These are phyloP conservation scores for Ulota crispa DNA, from an alignment of 225 moss, liverwort and hornwort species.

Conservation along the genomic window DNA sequence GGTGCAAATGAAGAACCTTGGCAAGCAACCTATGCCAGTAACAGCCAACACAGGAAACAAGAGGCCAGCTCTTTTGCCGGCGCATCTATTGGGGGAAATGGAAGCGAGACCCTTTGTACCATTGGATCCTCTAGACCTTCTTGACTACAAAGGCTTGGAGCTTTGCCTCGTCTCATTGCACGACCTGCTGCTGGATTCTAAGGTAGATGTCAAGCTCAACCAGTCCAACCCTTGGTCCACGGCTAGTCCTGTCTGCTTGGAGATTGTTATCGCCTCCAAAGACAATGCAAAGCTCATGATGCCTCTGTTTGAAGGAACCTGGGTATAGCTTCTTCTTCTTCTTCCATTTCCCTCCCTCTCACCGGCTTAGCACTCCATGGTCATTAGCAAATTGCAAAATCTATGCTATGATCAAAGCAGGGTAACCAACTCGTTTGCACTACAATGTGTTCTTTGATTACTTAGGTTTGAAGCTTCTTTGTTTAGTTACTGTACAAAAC, in stretches of 20 bases:
- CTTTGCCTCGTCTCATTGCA: conserved; percentile 57
- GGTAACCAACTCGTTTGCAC: background rate
- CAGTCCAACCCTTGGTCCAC: conserved; percentile 34
- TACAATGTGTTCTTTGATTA: background rate
- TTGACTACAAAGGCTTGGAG: conserved; percentile 71
- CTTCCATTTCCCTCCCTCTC: background rate
- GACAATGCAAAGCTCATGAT: conserved; percentile 43
- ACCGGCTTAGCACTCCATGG: background rate
- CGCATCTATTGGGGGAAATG: conserved; percentile 50
- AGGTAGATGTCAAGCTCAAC: conserved; percentile 48
- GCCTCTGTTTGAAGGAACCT: conserved; percentile 62
- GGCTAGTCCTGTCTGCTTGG: background rate
- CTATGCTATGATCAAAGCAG: background rate
- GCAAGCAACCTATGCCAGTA: conserved; percentile 38
- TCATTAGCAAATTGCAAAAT: background rate
- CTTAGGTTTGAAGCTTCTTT: background rate
- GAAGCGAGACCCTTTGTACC: conserved; percentile 58
- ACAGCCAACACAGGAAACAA: conserved; percentile 45
- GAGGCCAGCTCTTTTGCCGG: conserved; percentile 54
- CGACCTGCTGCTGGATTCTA: conserved; percentile 51
- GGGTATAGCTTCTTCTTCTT: conserved; percentile 55
- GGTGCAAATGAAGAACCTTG: conserved; percentile 72
- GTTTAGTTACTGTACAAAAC: background rate
- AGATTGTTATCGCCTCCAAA: conserved; percentile 21
- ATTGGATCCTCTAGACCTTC: conserved; percentile 67